Evolutionary conservation across 2,329 filamentous ascomycete genomes (phyloP).

Genomic region (Microdochium trichocladiopsis): DNA sequence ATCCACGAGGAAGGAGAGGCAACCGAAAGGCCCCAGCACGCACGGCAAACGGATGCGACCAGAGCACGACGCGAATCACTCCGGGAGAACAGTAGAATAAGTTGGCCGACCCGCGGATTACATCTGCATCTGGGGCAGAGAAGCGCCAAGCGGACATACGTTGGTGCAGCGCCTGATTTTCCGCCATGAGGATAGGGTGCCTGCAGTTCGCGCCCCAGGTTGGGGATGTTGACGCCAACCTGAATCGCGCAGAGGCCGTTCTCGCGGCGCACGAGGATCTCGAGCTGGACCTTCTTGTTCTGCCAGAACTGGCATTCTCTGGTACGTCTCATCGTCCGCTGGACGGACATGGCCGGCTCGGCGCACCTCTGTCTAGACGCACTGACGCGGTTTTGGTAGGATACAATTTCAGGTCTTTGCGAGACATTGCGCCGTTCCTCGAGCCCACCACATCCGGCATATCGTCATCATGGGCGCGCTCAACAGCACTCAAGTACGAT

Average conservation of each 20-base stretch:
- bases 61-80: background rate
- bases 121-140: background rate
- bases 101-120: too few species aligned
- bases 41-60: too few species aligned
- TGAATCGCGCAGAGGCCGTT: conserved; percentile 59
- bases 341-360: background rate
- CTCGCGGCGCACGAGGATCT: conserved; percentile 43
- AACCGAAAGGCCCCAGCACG: too few species aligned
- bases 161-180: background rate
- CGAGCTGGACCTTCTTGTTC: conserved; percentile 61
- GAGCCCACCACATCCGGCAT: conserved; percentile 58
- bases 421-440: conserved; percentile 58
- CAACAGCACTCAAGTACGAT: conserved; percentile 52
- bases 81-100: too few species aligned
- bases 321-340: conserved; percentile 34
- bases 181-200: conserved; percentile 52
- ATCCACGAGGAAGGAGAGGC: background rate
- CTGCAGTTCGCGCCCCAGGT: conserved; percentile 68
- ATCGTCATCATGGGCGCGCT: conserved; percentile 61
- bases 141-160: background rate
- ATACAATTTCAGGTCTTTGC: conserved; percentile 65
- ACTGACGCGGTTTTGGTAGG: conserved; percentile 31
- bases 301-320: conserved; percentile 71
- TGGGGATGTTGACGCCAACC: conserved; percentile 63
- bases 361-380: background rate